Conservation (phyloP, 306 rosid genomes). For the Fragaria ananassa region DNA sequence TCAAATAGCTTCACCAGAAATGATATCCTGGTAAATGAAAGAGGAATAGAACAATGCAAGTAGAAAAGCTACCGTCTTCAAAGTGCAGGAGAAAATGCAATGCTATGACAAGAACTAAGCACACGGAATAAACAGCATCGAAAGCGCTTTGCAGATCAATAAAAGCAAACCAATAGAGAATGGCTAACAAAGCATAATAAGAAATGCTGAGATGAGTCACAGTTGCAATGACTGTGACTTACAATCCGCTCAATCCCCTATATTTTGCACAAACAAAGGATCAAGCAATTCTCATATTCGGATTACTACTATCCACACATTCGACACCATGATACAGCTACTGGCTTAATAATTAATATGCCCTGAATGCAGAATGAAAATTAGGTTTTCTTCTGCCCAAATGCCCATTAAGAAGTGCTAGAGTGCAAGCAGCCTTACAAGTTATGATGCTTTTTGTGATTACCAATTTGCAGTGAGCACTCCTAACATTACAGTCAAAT, state of each 20-base stretch:
- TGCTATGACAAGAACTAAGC: neutral
- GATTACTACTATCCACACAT: neutral
- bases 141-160: neutral
- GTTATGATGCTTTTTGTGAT: no score
- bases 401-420: no score
- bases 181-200: neutral
- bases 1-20: neutral
- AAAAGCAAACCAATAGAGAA: neutral
- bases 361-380: no score
- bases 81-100: neutral
- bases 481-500: no score
- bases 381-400: no score
- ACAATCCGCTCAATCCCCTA: no score
- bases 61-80: neutral
- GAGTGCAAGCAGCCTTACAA: no score
- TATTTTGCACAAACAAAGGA: neutral
- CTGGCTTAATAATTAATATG: no score
- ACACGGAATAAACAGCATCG: neutral
- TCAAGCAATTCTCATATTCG: constrained; percentile 32
- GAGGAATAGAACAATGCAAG: neutral
- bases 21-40: neutral
- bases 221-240: no score
- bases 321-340: constrained; percentile 41
- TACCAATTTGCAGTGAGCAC: no score
- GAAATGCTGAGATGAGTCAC: neutral